phyloP scores from a whole-genome alignment of 352 stramenopile species.

The Phytophthora europaea region DNA sequence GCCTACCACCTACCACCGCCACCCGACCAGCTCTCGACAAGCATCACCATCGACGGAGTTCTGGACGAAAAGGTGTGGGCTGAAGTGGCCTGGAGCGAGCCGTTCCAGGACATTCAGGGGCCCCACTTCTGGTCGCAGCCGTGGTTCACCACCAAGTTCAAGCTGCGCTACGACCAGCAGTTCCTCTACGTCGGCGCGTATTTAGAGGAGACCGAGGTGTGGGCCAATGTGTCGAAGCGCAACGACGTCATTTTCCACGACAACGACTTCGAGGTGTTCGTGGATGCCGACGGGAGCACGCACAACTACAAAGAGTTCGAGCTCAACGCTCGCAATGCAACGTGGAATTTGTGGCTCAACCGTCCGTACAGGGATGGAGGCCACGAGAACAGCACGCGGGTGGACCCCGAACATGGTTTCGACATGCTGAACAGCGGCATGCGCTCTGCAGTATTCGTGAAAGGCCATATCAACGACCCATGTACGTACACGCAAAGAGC shows the following conservation, averaged over 20 bases:
- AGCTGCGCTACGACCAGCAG: conserved; percentile 76
- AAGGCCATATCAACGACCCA: conserved; percentile 73
- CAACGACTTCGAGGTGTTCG: conserved; percentile 95
- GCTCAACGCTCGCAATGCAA: conserved; percentile 89
- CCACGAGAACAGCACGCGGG: conserved; percentile 83
- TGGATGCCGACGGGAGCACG: conserved; percentile 78
- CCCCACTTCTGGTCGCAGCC: conserved; percentile 68
- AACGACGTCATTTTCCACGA: conserved; percentile 87
- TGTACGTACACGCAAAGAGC: too few species aligned
- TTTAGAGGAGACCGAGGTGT: conserved; percentile 72
- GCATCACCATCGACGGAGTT: conserved; percentile 60
- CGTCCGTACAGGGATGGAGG: conserved; percentile 87
- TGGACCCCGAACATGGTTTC: conserved; percentile 72
- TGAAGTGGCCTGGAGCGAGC: conserved; percentile 59
- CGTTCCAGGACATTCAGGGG: conserved; percentile 78
- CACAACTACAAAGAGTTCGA: conserved; percentile 95
- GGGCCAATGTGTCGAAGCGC: conserved; percentile 72
- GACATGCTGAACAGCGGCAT: conserved; percentile 72
- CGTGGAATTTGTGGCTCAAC: conserved; percentile 92
- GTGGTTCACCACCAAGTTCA: conserved; percentile 79
- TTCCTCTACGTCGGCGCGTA: conserved; percentile 82
- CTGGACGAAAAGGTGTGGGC: conserved; percentile 72
- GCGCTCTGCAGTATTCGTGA: conserved; percentile 57
- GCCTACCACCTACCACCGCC: conserved; percentile 42
- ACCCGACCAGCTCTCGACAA: conserved; percentile 14